phyloP scores from a whole-genome alignment of 192 early-diverging fungal genomes.

The Endogone sp. region DNA sequence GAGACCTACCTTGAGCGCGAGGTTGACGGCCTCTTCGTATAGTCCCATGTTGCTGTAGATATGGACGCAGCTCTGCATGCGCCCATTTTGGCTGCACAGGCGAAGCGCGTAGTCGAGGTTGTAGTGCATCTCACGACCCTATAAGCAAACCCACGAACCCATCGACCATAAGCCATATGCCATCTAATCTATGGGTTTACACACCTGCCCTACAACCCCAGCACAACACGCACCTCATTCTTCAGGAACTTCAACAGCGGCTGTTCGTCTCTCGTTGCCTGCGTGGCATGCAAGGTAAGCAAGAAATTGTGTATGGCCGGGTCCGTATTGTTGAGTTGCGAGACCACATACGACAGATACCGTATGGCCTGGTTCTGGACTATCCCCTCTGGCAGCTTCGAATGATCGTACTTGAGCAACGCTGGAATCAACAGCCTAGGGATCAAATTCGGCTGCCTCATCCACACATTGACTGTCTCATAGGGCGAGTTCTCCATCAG shows the following conservation, averaged over 20 bases:
- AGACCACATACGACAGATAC: constrained; percentile 83
- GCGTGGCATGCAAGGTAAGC: constrained; percentile 69
- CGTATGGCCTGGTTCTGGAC: constrained; percentile 81
- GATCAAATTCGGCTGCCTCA: constrained; percentile 77
- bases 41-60: constrained; percentile 85
- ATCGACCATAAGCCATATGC: no score
- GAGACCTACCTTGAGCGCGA: constrained; percentile 70
- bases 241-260: constrained; percentile 75
- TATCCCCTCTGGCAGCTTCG: constrained; percentile 22
- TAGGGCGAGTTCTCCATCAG: constrained; percentile 84
- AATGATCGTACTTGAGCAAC: constrained; percentile 70
- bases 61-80: constrained; percentile 85
- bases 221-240: constrained; percentile 41
- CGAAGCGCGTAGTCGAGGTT: constrained; percentile 90
- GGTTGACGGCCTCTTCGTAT: constrained; percentile 89
- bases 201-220: neutral
- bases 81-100: constrained; percentile 77
- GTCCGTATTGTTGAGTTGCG: constrained; percentile 75
- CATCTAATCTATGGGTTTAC: no score
- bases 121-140: constrained; percentile 80
- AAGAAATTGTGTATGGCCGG: constrained; percentile 93
- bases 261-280: constrained; percentile 61
- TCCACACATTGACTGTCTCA: constrained; percentile 85
- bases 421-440: constrained; percentile 85
- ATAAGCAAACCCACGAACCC: constrained; percentile 13